These are phyloP conservation scores for Orbilia blumenaviensis DNA, from an alignment of 2,329 filamentous ascomycete genomes.

Conservation along the genomic window DNA sequence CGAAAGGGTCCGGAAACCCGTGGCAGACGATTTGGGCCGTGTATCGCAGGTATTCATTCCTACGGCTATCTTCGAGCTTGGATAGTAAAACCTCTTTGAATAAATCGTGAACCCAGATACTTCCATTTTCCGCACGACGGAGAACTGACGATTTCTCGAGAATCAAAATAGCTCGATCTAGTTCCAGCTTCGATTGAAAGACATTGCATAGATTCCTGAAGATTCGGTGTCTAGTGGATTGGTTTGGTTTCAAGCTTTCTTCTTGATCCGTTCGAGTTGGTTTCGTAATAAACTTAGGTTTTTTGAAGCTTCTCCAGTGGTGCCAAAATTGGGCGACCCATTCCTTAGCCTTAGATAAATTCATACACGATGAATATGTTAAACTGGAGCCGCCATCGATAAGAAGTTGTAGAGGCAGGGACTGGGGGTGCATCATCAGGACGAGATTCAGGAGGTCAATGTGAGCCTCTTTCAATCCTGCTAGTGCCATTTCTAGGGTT, in stretches of 20 bases:
- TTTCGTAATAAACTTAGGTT: too few species aligned
- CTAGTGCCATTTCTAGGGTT: slow-evolving; percentile 11
- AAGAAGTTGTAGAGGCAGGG: slow-evolving; percentile 5
- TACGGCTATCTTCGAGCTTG: slow-evolving; percentile 1
- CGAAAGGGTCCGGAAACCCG: background rate
- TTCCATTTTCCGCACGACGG: slow-evolving; percentile 2
- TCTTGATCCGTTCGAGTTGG: too few species aligned
- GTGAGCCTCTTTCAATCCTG: background rate
- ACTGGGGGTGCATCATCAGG: slow-evolving; percentile 11
- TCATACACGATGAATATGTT: background rate
- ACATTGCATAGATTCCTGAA: too few species aligned
- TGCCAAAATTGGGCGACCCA: too few species aligned
- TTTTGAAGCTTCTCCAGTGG: too few species aligned
- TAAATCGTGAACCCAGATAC: slow-evolving; percentile 26
- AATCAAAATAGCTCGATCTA: background rate
- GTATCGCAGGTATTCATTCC: background rate
- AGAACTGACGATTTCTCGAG: slow-evolving; percentile 22
- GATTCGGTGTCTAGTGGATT: too few species aligned
- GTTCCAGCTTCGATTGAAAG: background rate
- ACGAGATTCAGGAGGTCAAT: background rate
- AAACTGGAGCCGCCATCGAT: slow-evolving; percentile 3
- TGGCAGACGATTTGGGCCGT: background rate
- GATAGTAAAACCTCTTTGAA: background rate
- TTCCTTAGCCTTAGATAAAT: too few species aligned
- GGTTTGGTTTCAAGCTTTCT: too few species aligned